Evolutionary conservation across 441 rosid genomes (phyloP).

Genomic region (Adansonia grandidieri): DNA sequence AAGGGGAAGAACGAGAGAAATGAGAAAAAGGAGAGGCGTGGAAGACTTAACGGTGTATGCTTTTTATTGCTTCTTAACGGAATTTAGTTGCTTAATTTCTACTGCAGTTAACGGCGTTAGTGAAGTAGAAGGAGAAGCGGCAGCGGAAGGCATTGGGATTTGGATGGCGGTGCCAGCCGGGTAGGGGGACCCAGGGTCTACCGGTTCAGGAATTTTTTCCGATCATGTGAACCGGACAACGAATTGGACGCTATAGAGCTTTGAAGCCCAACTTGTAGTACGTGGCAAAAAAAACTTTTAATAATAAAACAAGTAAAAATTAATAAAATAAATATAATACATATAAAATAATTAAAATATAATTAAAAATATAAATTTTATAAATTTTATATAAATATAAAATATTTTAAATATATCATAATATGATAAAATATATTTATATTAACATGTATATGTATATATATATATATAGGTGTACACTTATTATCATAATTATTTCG

Average conservation of each 20-base stretch:
- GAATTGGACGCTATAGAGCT: no score
- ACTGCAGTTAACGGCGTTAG: constrained; percentile 7
- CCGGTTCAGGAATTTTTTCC: neutral
- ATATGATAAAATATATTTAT: no score
- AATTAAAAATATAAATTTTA: no score
- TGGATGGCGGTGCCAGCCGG: neutral
- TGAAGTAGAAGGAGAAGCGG: neutral
- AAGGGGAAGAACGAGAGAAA: neutral
- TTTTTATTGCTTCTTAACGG: constrained; percentile 6
- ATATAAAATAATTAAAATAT: no score
- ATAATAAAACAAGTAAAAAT: no score
- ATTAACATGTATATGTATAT: no score
- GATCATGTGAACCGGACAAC: neutral
- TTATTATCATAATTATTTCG: no score
- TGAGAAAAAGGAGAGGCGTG: constrained; percentile 14
- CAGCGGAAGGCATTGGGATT: neutral
- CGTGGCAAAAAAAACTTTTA: no score
- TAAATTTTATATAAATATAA: no score
- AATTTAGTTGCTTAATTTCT: neutral
- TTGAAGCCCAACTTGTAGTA: neutral
- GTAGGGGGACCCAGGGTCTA: neutral
- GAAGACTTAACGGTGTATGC: constrained; percentile 28
- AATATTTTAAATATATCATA: no score
- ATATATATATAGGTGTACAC: no score
- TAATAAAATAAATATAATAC: no score